Base-by-base conservation (phyloP, 2,329 filamentous ascomycete species). In the Sporothrix mexicana region DNA sequence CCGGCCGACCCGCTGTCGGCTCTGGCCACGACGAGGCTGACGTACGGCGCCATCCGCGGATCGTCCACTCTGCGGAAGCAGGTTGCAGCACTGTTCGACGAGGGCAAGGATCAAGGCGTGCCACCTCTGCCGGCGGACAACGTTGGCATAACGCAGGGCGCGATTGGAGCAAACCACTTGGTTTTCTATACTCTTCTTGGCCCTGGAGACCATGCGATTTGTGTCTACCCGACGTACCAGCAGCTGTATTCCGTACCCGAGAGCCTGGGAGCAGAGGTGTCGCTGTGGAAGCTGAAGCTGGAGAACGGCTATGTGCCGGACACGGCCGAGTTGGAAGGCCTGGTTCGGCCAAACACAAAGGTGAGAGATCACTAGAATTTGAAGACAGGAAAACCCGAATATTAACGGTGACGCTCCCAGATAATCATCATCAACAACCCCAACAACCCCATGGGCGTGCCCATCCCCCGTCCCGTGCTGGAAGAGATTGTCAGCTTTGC, bases 151-250 rank as follows among this genome's bases (percentile, higher is more conserved):
- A 93, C 93, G 0, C 88, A 91, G 43, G 94, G 94, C 10, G 93
- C 93, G 15, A 97, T 97, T 69, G 86, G 89, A 6, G 94, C 93
- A n/a, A 97, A 97, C 78, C 93, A 94, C 77, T 82, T 96, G n/a
- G 83, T 90, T 2, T 86, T 96, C 8, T 95, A 95, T 80, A 85
- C 91, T 0, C 84, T 96, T 7, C 79, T 96, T 1, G 88, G 88
- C 0, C 88, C 90, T 0, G 92, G 90, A 0, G 93, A 97, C 78
- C 94, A 97, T 84, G 92, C 95, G 64, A 87, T 97, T 73, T 96
- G 93, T 78, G 92, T 96, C 73, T 93, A 94, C 79, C 94, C 94
- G 13, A 95, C 93, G 0, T 97, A 96, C 78, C 93, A 96, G 80
- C 93, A 96, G 77, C 86, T 97, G 1, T 96, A 95, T 78, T 85